Base-by-base conservation (phyloP, 1,284 basidiomycete species). In the Amylostereum areolatum region DNA sequence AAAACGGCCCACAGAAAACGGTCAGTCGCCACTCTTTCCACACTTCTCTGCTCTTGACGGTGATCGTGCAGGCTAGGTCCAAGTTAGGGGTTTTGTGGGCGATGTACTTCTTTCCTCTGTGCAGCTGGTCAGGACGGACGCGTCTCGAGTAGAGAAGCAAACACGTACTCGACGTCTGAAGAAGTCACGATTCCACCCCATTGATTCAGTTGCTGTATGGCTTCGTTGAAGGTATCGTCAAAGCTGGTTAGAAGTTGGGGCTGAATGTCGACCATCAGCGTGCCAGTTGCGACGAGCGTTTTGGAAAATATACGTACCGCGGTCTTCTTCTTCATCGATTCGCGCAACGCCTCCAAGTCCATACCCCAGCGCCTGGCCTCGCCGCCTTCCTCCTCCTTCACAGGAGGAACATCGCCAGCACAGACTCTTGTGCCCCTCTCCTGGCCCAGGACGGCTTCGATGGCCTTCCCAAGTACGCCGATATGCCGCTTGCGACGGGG, bases 131-230 rank as follows among this genome's bases (percentile, higher is more conserved):
- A 49, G 34, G 34, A 45, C 30, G 30, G 41, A 47, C 50, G 39
- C n/a, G 33, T 31, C 35, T 31, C 30, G 33, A 18, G 40, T 12
- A 29, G 37, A 48, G 47, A 44, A 25, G 31, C 50, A 53, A 47
- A 59, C 50, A 77, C 89, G 69, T 67, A 92, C 89, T 77, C 71
- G 53, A 74, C 63, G 65, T 89, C 85, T 62, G 84, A 81, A 41
- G 77, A 81, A 54, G 85, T 75, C 54, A 90, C 71, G n/a, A 94
- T 76, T 42, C 88, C 87, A 49, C 85, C 88, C 76, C 88, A 92
- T 59, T 84, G 75, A 35, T 83, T 74, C 47, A 97, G 70, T 61
- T 97, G 87, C 56, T 83, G 79, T 51, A 97, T 75, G 12, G 94
- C 94, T 59, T 89, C 84, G 55, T 83, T 75, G 59, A 89, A 89